Evolutionary conservation across 2,329 filamentous ascomycete species (phyloP).

Genomic region (Colletotrichum melonis): DNA sequence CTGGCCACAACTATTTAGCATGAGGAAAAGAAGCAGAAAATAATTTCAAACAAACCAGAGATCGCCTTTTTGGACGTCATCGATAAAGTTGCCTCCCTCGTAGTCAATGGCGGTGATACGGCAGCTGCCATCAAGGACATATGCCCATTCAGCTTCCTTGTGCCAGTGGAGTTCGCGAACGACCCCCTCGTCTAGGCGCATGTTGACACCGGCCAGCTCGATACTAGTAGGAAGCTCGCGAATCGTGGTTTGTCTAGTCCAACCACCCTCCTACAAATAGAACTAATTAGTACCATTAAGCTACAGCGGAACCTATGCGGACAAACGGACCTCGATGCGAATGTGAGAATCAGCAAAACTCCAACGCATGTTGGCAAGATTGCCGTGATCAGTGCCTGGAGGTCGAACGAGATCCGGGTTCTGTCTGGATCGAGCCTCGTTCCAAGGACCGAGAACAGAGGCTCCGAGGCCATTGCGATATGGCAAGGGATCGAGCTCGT

Average conservation of each 20-base stretch:
- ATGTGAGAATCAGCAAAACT: conserved; percentile 74
- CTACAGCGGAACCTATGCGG: too few species aligned
- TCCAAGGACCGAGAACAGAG: conserved; percentile 76
- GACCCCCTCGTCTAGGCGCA: conserved; percentile 79
- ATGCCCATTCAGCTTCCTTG: conserved; percentile 83
- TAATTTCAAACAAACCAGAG: conserved; percentile 61
- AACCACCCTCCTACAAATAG: conserved; percentile 72
- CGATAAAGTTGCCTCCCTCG: conserved; percentile 81
- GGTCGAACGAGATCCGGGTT: conserved; percentile 79
- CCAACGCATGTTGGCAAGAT: conserved; percentile 79
- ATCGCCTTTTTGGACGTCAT: conserved; percentile 79
- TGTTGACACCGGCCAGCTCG: conserved; percentile 82
- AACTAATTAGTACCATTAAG: not conserved
- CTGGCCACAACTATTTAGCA: not conserved
- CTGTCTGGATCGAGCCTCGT: conserved; percentile 75
- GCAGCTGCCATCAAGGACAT: conserved; percentile 76
- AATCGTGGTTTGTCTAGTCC: conserved; percentile 79
- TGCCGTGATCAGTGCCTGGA: conserved; percentile 78
- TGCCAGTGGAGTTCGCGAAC: conserved; percentile 86
- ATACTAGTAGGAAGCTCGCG: conserved; percentile 73
- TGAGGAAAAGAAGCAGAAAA: too few species aligned
- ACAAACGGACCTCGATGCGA: conserved; percentile 67
- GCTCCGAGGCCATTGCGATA: conserved; percentile 74
- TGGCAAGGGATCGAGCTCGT: conserved; percentile 73
- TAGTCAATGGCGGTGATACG: conserved; percentile 80